Evolutionary conservation across 2,329 filamentous ascomycete genomes (phyloP).

Genomic region (Westerdykella ornata): DNA sequence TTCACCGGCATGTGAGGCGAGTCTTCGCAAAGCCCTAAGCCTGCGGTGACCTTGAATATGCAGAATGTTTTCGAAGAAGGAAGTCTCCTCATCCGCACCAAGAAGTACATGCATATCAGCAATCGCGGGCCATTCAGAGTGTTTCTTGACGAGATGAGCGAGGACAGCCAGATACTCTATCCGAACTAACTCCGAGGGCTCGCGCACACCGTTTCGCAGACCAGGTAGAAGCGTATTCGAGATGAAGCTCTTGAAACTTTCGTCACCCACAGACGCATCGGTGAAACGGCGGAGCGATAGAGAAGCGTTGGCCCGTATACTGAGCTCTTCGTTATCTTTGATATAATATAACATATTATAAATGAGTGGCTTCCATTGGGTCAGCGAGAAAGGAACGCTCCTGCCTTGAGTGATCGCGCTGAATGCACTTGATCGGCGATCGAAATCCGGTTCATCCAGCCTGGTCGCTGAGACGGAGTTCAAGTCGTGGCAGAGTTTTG

Average conservation of each 20-base stretch:
- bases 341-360: constrained; percentile 88
- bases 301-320: constrained; percentile 76
- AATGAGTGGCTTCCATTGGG: constrained; percentile 80
- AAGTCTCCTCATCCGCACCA: constrained; percentile 65
- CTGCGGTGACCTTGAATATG: constrained; percentile 85
- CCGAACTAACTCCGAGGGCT: constrained; percentile 75
- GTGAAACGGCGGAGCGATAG: constrained; percentile 74
- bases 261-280: constrained; percentile 47
- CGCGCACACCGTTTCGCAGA: constrained; percentile 67
- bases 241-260: constrained; percentile 54
- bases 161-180: constrained; percentile 75
- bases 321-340: constrained; percentile 78
- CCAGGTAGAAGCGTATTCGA: constrained; percentile 63
- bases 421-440: constrained; percentile 72
- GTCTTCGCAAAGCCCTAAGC: constrained; percentile 70
- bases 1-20: constrained; percentile 63
- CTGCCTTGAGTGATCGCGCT: constrained; percentile 59
- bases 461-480: constrained; percentile 69
- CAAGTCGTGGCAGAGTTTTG: constrained; percentile 65
- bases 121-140: constrained; percentile 64
- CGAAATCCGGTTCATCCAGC: constrained; percentile 83
- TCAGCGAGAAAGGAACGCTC: constrained; percentile 54
- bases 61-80: constrained; percentile 88
- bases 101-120: constrained; percentile 68
- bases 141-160: constrained; percentile 65